Evolutionary conservation across 75 land plant species (phyloP).

Genomic region (Picea glauca): DNA sequence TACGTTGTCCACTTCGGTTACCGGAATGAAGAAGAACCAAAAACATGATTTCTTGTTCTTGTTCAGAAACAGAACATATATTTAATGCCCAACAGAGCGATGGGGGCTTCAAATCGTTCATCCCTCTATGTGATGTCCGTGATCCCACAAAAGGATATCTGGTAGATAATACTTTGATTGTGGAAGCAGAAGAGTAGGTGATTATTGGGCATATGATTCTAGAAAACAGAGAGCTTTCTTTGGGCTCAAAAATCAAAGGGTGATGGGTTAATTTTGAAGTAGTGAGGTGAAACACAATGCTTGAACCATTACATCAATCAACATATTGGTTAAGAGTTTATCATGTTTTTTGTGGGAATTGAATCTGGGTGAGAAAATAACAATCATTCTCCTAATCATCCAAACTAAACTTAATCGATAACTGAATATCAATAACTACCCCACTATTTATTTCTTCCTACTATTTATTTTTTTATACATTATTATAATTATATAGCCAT

Average conservation of each 20-base stretch:
- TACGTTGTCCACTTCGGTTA: no score
- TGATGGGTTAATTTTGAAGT: conserved; percentile 36
- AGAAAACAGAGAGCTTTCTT: conserved; percentile 90
- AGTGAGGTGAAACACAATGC: conserved; percentile 30
- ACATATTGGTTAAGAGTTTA: no score
- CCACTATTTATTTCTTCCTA: no score
- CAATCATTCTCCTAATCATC: no score
- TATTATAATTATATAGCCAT: no score
- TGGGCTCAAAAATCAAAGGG: conserved; percentile 91
- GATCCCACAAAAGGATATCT: conserved; percentile 71
- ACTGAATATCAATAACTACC: no score
- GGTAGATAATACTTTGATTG: conserved; percentile 65
- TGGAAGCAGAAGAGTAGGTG: conserved; percentile 77
- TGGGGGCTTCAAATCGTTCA: conserved; percentile 94
- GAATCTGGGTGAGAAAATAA: no score
- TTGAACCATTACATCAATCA: no score
- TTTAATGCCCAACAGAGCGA: conserved; percentile 89
- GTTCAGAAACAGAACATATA: conserved; percentile 81
- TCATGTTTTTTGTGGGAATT: no score
- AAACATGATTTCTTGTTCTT: not conserved
- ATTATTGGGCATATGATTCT: conserved; percentile 88
- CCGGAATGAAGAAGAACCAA: not conserved
- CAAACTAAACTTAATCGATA: no score
- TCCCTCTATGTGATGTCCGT: conserved; percentile 77
- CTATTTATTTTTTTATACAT: no score